Evolutionary conservation across 306 rosid genomes (phyloP).

Genomic region (Malus orientalis): DNA sequence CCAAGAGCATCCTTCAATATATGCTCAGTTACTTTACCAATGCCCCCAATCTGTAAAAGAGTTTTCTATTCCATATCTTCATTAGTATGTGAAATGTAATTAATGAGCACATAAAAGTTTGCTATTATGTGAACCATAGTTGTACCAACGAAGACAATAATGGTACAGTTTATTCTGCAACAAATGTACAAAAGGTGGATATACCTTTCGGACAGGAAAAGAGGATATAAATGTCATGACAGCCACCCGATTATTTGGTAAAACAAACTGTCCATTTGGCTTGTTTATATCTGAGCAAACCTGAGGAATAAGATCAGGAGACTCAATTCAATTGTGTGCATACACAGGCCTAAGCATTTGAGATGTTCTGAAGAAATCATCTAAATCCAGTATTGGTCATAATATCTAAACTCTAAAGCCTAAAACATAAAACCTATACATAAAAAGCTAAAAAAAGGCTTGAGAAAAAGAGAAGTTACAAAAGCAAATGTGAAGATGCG

Average conservation of each 20-base stretch:
- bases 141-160: neutral
- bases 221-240: slow-evolving; percentile 78
- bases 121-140: neutral
- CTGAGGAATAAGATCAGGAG: slow-evolving; percentile 28
- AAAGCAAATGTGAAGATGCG: neutral
- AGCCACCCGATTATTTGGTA: slow-evolving; percentile 73
- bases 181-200: slow-evolving; percentile 8
- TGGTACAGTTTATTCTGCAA: neutral
- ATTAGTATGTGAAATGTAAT: slow-evolving; percentile 4
- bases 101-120: slow-evolving; percentile 4
- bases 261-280: slow-evolving; percentile 89
- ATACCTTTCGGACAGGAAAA: slow-evolving; percentile 91
- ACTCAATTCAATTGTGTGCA: neutral
- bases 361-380: slow-evolving; percentile 11
- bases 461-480: too few relatives aligned
- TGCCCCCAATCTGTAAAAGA: slow-evolving; percentile 84
- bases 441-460: too few relatives aligned
- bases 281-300: slow-evolving; percentile 97
- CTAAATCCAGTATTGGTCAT: neutral
- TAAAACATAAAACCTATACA: neutral
- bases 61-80: slow-evolving; percentile 5
- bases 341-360: neutral
- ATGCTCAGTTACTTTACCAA: slow-evolving; percentile 89
- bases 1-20: slow-evolving; percentile 73
- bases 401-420: neutral